These are phyloP conservation scores for Microsporum ferrugineum DNA, from an alignment of 2,329 filamentous ascomycete genomes.

Conservation along the genomic window DNA sequence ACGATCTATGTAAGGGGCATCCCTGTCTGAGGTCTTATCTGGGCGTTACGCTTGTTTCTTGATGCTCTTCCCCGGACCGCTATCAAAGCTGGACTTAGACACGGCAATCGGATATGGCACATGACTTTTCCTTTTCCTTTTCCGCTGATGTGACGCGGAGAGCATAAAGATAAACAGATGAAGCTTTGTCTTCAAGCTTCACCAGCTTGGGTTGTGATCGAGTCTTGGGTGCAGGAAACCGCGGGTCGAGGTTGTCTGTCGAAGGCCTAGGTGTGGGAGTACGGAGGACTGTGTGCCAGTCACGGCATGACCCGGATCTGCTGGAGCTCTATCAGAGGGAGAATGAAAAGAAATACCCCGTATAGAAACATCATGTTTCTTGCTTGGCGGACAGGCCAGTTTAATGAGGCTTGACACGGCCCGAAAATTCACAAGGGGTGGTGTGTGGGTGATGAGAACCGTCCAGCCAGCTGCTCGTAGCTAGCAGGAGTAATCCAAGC, in stretches of 20 bases:
- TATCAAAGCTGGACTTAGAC: background rate
- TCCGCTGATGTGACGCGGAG: background rate
- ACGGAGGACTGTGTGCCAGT: background rate
- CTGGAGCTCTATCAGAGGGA: background rate
- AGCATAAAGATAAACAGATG: background rate
- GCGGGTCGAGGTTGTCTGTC: background rate
- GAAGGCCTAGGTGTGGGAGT: background rate
- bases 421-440: background rate
- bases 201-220: background rate
- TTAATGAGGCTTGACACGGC: background rate
- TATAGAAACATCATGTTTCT: background rate
- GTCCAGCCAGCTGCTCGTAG: background rate
- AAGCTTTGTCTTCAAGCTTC: background rate
- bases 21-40: background rate
- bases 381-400: background rate
- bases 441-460: background rate
- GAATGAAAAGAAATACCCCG: background rate
- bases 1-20: background rate
- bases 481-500: background rate
- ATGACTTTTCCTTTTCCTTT: background rate
- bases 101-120: background rate
- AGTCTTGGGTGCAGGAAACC: background rate
- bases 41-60: background rate
- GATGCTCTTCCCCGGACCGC: background rate
- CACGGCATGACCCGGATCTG: conserved; percentile 1